Conservation (phyloP, 2,329 filamentous ascomycete species). For the Rutstroemia sp. region DNA sequence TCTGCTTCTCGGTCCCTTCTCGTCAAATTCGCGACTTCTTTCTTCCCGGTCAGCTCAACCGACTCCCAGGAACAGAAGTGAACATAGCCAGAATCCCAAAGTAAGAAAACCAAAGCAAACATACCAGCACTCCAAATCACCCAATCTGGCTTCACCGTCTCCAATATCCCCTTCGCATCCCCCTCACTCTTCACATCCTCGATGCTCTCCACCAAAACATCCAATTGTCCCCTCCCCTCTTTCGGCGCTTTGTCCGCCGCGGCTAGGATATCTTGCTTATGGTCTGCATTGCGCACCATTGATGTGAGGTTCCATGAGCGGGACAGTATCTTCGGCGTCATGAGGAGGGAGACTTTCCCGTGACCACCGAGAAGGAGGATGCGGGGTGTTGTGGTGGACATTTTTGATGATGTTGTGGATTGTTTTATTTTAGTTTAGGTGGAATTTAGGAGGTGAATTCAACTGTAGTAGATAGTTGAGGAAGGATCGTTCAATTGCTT, state of each 20-base stretch:
- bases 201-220: constrained; percentile 58
- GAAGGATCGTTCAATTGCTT: background rate
- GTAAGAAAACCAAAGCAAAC: background rate
- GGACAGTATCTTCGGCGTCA: constrained; percentile 69
- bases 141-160: constrained; percentile 55
- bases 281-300: constrained; percentile 66
- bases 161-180: constrained; percentile 56
- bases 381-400: constrained; percentile 39
- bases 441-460: no score
- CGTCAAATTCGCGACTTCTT: background rate
- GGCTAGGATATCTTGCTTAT: constrained; percentile 52
- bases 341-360: constrained; percentile 67
- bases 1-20: background rate
- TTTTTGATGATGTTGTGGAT: no score
- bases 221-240: constrained; percentile 48
- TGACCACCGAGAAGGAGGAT: constrained; percentile 65
- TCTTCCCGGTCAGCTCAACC: no score
- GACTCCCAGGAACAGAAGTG: background rate
- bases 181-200: constrained; percentile 59
- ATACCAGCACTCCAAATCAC: constrained; percentile 58
- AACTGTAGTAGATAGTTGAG: no score
- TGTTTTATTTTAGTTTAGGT: no score
- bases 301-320: constrained; percentile 72
- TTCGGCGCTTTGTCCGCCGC: constrained; percentile 33
- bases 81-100: background rate